phyloP scores from a whole-genome alignment of 306 rosid species.

The Trifolium subterraneum region DNA sequence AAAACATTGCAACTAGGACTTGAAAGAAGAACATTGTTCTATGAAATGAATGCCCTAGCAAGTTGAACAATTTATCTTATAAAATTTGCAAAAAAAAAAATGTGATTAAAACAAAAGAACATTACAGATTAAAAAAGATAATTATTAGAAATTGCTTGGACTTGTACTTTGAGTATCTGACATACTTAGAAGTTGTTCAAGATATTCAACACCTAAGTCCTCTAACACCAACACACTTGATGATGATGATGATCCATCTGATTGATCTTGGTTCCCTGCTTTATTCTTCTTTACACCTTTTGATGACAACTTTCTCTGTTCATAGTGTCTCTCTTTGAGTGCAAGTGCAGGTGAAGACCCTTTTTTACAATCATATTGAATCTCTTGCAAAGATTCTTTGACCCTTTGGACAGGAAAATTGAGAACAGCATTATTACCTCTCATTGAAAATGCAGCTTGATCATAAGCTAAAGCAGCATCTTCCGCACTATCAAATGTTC shows the following conservation, averaged over 20 bases:
- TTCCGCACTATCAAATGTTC: slow-evolving; percentile 73
- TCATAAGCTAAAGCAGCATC: slow-evolving; percentile 86
- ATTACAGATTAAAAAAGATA: too few species aligned
- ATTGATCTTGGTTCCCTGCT: slow-evolving; percentile 8
- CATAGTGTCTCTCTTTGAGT: slow-evolving; percentile 45
- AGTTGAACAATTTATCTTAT: too few species aligned
- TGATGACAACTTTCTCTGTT: slow-evolving; percentile 18
- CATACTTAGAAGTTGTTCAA: slow-evolving; percentile 59
- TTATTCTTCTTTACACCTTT: slow-evolving; percentile 11
- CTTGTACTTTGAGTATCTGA: slow-evolving; percentile 32
- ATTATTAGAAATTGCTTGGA: background rate
- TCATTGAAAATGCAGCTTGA: slow-evolving; percentile 76
- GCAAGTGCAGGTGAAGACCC: slow-evolving; percentile 59
- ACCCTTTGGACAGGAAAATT: slow-evolving; percentile 57
- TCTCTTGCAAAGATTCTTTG: slow-evolving; percentile 40
- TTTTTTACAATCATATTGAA: background rate
- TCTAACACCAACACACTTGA: slow-evolving; percentile 44
- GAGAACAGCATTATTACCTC: slow-evolving; percentile 61
- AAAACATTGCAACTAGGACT: too few species aligned
- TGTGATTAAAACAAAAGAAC: too few species aligned
- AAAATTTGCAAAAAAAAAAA: too few species aligned
- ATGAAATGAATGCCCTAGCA: too few species aligned
- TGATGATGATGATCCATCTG: background rate
- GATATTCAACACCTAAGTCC: slow-evolving; percentile 66
- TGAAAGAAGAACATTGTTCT: too few species aligned